These are phyloP conservation scores for Apocynum venetum DNA, from an alignment of 257 asterid genomes.

Conservation along the genomic window DNA sequence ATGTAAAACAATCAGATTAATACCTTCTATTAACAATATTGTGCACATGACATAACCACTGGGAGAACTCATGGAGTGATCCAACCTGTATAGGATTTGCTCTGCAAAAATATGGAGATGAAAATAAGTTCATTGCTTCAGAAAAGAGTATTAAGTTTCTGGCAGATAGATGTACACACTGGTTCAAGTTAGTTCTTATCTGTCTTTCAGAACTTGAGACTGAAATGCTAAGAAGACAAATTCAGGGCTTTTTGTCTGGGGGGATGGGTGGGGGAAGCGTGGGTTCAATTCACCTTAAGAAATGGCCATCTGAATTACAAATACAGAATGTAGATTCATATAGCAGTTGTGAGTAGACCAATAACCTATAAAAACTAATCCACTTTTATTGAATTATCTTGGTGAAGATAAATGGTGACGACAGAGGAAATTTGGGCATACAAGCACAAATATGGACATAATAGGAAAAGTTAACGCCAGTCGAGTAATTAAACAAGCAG, in stretches of 20 bases:
- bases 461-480: background rate
- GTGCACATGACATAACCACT: constrained; percentile 83
- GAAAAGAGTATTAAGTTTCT: background rate
- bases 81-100: constrained; percentile 75
- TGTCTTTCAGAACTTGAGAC: no score
- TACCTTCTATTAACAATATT: constrained; percentile 95
- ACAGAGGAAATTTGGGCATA: background rate
- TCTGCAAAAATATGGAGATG: constrained; percentile 34
- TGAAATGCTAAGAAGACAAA: no score
- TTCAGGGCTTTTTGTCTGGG: no score
- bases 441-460: background rate
- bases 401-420: background rate
- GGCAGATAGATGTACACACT: background rate
- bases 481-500: background rate
- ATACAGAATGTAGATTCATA: constrained; percentile 12
- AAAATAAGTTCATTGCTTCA: background rate
- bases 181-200: background rate
- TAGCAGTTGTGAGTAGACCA: background rate
- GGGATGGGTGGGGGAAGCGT: background rate
- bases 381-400: background rate
- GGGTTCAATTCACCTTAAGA: constrained; percentile 43
- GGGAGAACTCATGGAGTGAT: constrained; percentile 76
- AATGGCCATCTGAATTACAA: constrained; percentile 70
- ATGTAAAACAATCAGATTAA: background rate
- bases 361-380: background rate